These are phyloP conservation scores for Umbelopsis sp. DNA, from an alignment of 192 early-diverging fungal species.

Conservation along the genomic window DNA sequence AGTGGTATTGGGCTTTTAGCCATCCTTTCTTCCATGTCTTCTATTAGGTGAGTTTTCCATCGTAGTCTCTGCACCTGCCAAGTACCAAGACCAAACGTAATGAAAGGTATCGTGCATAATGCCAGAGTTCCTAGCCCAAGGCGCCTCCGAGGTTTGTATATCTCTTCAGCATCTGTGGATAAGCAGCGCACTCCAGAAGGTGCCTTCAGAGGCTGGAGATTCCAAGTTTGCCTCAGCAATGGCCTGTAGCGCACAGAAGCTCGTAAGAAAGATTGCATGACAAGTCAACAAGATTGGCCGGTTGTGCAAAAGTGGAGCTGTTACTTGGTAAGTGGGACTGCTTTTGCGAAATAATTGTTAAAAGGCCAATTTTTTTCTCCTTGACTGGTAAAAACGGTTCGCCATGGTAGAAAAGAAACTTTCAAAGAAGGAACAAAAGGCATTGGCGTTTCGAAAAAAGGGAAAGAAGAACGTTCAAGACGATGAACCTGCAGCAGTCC, in stretches of 20 bases:
- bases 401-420: constrained; percentile 48
- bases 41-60: constrained; percentile 87
- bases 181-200: neutral
- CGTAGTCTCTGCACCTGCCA: constrained; percentile 89
- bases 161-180: constrained; percentile 16
- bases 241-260: neutral
- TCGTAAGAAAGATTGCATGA: no score
- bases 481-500: constrained; percentile 30
- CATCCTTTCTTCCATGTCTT: constrained; percentile 66
- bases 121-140: constrained; percentile 37
- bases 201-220: neutral
- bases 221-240: neutral
- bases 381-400: neutral
- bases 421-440: constrained; percentile 55
- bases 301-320: neutral
- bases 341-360: neutral
- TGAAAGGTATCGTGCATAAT: constrained; percentile 53
- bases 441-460: constrained; percentile 48
- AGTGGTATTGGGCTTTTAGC: constrained; percentile 65
- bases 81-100: constrained; percentile 74
- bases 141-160: constrained; percentile 24
- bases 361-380: constrained; percentile 2
- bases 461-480: constrained; percentile 43
- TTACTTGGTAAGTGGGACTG: constrained; percentile 1
- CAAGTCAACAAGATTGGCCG: no score